Evolutionary conservation across 176 grass and related monocot genomes (phyloP).

Genomic region (Typha latifolia): DNA sequence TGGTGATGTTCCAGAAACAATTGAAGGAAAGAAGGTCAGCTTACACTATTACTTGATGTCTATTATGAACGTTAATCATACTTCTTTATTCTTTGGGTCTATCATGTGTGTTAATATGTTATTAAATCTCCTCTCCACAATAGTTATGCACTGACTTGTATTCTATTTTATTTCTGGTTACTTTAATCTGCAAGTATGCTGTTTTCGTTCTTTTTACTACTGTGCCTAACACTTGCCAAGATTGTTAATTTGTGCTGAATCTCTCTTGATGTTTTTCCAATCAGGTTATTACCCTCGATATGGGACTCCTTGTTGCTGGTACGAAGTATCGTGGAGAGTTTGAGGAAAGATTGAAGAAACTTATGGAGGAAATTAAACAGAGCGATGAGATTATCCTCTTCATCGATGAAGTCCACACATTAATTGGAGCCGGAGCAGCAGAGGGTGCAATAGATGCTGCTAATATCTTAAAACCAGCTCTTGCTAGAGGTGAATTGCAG

Average conservation of each 20-base stretch:
- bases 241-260: background rate
- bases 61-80: background rate
- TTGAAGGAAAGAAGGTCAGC: conserved; percentile 88
- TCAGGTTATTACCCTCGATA: conserved; percentile 92
- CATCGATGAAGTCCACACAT: conserved; percentile 94
- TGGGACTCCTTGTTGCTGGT: conserved; percentile 92
- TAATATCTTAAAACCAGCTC: conserved; percentile 88
- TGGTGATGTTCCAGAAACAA: conserved; percentile 95
- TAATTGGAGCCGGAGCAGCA: conserved; percentile 89
- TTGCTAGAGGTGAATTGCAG: conserved; percentile 94
- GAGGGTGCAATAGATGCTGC: conserved; percentile 95
- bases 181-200: background rate
- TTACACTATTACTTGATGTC: background rate
- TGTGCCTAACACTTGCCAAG: background rate
- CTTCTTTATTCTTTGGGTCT: background rate
- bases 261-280: background rate
- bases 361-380: conserved; percentile 99
- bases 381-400: conserved; percentile 95
- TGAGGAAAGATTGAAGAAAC: conserved; percentile 90
- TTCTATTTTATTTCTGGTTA: too few relatives aligned
- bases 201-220: background rate
- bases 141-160: too few relatives aligned
- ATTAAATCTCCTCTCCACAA: too few relatives aligned
- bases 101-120: too few relatives aligned
- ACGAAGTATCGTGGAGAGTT: conserved; percentile 98